Evolutionary conservation across 2,329 filamentous ascomycete species (phyloP), one percentile per base, ranked within the genome.

Genomic region (Talaromyces piceae): DNA sequence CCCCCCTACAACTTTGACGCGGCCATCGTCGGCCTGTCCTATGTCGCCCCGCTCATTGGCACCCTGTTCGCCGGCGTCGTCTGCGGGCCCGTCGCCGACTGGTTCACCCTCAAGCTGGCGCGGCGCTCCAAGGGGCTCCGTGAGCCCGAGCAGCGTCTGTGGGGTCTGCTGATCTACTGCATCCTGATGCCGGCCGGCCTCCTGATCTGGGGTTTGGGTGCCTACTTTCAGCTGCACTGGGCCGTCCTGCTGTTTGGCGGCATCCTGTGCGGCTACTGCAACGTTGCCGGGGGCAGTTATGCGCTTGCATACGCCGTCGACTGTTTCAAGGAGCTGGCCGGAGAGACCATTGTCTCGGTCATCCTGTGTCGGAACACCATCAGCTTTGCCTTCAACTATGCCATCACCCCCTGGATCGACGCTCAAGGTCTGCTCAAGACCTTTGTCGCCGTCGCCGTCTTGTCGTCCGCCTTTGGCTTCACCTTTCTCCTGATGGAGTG

Each of bases 341-440:
- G 74, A 0, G 75, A 78, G 57, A 72, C 74, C 1, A 72, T 77
- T 51, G 70, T 76, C 7, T 73, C 74, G 3, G 73, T 77, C 9
- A 78, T 78, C 30, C 55, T 78, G 1, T 63, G 74, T 11, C 62
- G 76, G 8, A 77, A 77, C 54, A 77, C 5, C 2, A 47, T 55
- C 20, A 55, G 53, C 37, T 55, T 55, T 45, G 53, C 43, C 9
- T 67, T 77, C 26, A 67, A 69, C 25, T 80, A 81, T 58, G 77
- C 77, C 13, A 68, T 75, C 25, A 75, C 73, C 0, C 73, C 73
- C 0, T 76, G 73, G 73, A 59, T 75, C 2, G 66, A 62, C 4
- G 58, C 67, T 4, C 59, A 73, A 45, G 73, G 73, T 0, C 64
- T 68, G 25, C 69, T 73, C 39, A 73, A 74, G 51, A 70, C 71